A percentile compares a stretch with the other conserved stretches of the same genome.
phyloP scores from a whole-genome alignment of 164 flowering plant species.

The Kingdonia uniflora region DNA sequence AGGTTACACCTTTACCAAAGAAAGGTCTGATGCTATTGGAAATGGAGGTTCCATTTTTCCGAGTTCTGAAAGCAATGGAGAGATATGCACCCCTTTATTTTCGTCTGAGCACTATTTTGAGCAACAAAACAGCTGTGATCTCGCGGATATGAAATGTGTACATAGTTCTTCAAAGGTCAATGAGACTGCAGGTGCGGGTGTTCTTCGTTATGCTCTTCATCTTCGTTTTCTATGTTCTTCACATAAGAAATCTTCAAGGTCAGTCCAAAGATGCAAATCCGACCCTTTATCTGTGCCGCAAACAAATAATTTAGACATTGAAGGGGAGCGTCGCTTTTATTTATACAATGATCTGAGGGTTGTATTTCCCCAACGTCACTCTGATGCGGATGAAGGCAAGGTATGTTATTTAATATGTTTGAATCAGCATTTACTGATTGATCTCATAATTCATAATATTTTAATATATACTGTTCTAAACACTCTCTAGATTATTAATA shows the following conservation, averaged over 20 bases:
- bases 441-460: no score
- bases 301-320: constrained; percentile 18
- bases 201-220: constrained; percentile 89
- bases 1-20: constrained; percentile 10
- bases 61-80: constrained; percentile 15
- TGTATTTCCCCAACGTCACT: constrained; percentile 91
- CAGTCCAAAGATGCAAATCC: constrained; percentile 55
- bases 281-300: constrained; percentile 40
- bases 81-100: constrained; percentile 1
- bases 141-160: constrained; percentile 24
- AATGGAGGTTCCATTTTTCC: constrained; percentile 16
- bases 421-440: no score
- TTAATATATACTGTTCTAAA: no score
- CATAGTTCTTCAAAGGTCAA: constrained; percentile 38
- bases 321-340: constrained; percentile 68
- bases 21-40: constrained; percentile 10
- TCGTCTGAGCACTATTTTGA: constrained; percentile 10
- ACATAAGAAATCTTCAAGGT: constrained; percentile 40
- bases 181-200: constrained; percentile 45
- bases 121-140: constrained; percentile 3
- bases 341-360: constrained; percentile 80
- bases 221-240: constrained; percentile 70
- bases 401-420: constrained; percentile 32
- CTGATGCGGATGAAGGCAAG: constrained; percentile 96
- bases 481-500: no score